Conservation (phyloP, 116 monocot genomes). For the Trichopus zeylanicus region DNA sequence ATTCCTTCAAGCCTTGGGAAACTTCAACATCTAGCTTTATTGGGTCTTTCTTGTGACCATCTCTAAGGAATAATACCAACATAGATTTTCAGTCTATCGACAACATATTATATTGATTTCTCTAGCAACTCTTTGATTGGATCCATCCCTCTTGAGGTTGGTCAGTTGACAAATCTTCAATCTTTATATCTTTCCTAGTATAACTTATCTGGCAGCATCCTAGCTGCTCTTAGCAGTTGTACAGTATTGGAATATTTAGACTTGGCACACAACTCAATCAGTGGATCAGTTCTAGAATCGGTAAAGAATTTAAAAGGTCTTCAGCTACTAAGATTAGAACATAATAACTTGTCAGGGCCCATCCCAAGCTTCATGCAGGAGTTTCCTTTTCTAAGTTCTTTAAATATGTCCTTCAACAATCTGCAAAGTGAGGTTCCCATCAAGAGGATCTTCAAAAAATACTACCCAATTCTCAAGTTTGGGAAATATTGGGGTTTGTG, state of each 20-base stretch:
- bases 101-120: background rate
- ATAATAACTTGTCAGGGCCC: background rate
- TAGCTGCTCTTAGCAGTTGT: conserved; percentile 9
- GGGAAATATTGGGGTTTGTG: conserved; percentile 15
- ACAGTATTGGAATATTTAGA: conserved; percentile 12
- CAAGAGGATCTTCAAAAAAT: conserved; percentile 1
- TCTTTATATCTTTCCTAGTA: conserved; percentile 11
- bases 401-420: conserved; percentile 1
- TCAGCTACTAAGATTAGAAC: background rate
- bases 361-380: background rate
- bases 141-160: conserved; percentile 15
- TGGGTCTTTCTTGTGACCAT: background rate
- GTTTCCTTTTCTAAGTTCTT: background rate
- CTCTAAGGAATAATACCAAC: background rate
- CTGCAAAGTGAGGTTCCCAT: conserved; percentile 1
- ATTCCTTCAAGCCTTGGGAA: background rate
- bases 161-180: conserved; percentile 8
- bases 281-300: conserved; percentile 25
- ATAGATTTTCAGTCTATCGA: background rate
- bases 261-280: conserved; percentile 18
- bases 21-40: background rate
- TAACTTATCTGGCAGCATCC: conserved; percentile 23
- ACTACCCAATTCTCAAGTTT: background rate
- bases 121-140: conserved; percentile 12
- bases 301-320: background rate